These are phyloP conservation scores for Drosera spatulata DNA, from an alignment of 179 eudicot species.

Conservation along the genomic window DNA sequence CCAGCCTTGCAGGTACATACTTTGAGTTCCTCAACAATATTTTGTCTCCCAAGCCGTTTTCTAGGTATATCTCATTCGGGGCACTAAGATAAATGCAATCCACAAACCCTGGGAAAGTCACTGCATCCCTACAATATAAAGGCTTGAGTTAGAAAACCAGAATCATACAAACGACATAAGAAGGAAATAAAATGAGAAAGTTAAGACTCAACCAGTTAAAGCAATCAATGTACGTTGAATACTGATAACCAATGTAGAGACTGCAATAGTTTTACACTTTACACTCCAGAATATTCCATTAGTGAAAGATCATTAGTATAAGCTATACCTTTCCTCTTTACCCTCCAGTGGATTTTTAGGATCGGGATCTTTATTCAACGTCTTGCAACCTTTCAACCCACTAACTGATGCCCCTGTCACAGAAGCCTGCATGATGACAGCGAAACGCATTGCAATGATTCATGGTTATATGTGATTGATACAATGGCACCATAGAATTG, in stretches of 20 bases:
- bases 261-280: too few relatives aligned
- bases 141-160: conserved; percentile 13
- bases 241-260: too few relatives aligned
- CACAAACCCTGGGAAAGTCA: conserved; percentile 93
- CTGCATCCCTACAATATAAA: conserved; percentile 57
- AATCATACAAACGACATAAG: neutral
- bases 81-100: conserved; percentile 85
- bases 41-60: conserved; percentile 83
- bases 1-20: too few relatives aligned
- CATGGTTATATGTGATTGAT: too few relatives aligned
- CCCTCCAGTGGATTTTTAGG: conserved; percentile 81
- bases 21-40: conserved; percentile 8
- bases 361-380: conserved; percentile 88
- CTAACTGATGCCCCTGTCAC: conserved; percentile 60
- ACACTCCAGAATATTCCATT: too few relatives aligned
- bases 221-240: too few relatives aligned
- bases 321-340: conserved; percentile 67
- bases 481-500: neutral
- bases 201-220: too few relatives aligned
- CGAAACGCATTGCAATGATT: neutral
- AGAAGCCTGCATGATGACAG: conserved; percentile 55
- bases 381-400: conserved; percentile 87
- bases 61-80: conserved; percentile 56
- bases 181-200: neutral
- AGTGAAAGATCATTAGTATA: neutral